Evolutionary conservation across 83 land plant genomes (phyloP), one percentile per base, ranked within the genome.

Genomic region (Larix sibirica): DNA sequence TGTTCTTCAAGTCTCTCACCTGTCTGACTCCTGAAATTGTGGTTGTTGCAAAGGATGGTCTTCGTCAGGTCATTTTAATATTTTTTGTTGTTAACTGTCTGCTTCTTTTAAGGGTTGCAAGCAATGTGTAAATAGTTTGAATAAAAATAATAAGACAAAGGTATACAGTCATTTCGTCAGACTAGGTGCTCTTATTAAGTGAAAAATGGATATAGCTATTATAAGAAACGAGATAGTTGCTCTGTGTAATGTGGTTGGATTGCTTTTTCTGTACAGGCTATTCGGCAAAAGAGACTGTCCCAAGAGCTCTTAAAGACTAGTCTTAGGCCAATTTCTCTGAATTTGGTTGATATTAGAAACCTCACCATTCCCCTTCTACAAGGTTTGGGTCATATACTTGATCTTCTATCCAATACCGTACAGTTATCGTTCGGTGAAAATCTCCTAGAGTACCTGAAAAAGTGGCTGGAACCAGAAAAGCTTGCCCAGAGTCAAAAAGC

Each of bases 1-100:
- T 98, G 99, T 96, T 98, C 79, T 98, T 98, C 90, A 98, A 96
- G 90, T 96, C 99, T 23, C 85, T 98, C 75, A 98, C 99, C 59
- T 96, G 97, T 86, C 88, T 90, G 38, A 98, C 95, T 3, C 99
- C 99, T 26, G 99, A 96, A 89, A 96, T 98, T 83, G 97, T 96
- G 84, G 93, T 96, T 83, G 99, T 93, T 85, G 99, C 99, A 47
- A 98, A 93, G 84, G 97, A 98, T 81, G 97, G 99, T 3, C 91
- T 98, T 33, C 92, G 99, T 13, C 99, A 98, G 98, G 99, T 96
- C 42, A 81, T 82, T 54, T 21, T 26, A n/a, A 80, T 14, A 44
- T 23, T 26, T 70, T 58, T 54, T 44, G 14, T 23, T 6, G 8
- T 44, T 42, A 6, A 75, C 13, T 28, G 9, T 20, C 1, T 42